These are phyloP conservation scores for Daedalea quercina DNA, from an alignment of 768 basidiomycete species.

Conservation along the genomic window DNA sequence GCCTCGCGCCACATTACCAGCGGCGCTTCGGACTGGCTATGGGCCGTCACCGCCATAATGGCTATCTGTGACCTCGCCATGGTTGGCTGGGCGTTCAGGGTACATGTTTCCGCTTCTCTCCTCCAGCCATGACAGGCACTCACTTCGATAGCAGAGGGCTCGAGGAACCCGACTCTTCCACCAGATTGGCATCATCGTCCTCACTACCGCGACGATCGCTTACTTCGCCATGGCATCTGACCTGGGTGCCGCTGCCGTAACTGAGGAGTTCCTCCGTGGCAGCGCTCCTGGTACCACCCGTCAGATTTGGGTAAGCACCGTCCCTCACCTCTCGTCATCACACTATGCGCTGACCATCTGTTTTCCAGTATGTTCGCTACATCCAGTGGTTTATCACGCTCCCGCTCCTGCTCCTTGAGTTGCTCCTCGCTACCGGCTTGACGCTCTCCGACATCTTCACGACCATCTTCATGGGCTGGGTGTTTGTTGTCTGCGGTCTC, in stretches of 20 bases:
- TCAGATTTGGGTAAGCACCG: constrained; percentile 34
- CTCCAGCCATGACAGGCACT: neutral
- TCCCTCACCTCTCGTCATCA: neutral
- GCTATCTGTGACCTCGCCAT: constrained; percentile 30
- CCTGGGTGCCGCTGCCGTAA: constrained; percentile 40
- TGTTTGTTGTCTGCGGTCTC: constrained; percentile 36
- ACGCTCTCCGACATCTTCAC: constrained; percentile 40
- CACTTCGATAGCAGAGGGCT: constrained; percentile 20
- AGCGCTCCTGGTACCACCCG: constrained; percentile 22
- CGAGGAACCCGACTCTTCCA: constrained; percentile 42
- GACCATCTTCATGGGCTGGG: constrained; percentile 37
- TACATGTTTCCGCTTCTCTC: constrained; percentile 13
- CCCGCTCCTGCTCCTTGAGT: constrained; percentile 38
- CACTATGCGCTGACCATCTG: neutral
- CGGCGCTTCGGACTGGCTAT: constrained; percentile 46
- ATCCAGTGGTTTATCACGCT: constrained; percentile 49
- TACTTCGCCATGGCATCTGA: constrained; percentile 54
- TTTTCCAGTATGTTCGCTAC: constrained; percentile 37
- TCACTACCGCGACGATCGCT: constrained; percentile 37
- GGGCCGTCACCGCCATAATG: constrained; percentile 51
- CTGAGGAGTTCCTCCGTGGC: constrained; percentile 33
- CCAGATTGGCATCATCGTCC: constrained; percentile 39
- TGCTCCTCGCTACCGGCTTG: constrained; percentile 40
- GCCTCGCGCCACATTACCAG: constrained; percentile 35
- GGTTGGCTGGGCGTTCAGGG: constrained; percentile 33